These are phyloP conservation scores for Aspergillus sclerotialis DNA, from an alignment of 2,329 filamentous ascomycete species.

Conservation along the genomic window DNA sequence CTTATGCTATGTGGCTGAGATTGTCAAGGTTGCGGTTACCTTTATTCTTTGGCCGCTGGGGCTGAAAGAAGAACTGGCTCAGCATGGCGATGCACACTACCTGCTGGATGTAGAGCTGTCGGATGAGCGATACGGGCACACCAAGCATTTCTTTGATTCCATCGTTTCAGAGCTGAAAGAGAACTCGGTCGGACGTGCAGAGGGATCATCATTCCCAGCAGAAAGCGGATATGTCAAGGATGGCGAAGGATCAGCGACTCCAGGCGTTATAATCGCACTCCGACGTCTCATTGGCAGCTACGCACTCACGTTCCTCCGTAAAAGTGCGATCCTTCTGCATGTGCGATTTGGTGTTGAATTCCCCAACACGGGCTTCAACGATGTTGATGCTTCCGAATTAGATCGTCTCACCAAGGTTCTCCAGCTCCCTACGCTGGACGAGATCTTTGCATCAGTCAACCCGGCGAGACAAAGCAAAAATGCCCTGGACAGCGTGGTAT, in stretches of 20 bases:
- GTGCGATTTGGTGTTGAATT: slow-evolving; percentile 86
- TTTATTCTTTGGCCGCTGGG: slow-evolving; percentile 39
- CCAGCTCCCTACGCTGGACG: slow-evolving; percentile 68
- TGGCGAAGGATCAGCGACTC: slow-evolving; percentile 27
- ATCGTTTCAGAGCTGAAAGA: slow-evolving; percentile 29
- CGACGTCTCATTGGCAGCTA: slow-evolving; percentile 61
- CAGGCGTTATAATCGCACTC: slow-evolving; percentile 25
- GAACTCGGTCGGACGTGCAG: slow-evolving; percentile 28
- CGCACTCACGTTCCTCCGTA: slow-evolving; percentile 82
- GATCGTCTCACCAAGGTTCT: slow-evolving; percentile 72
- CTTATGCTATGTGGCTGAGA: slow-evolving; percentile 83
- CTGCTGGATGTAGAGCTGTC: slow-evolving; percentile 20
- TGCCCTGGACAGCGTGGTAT: slow-evolving; percentile 45
- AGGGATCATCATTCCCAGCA: slow-evolving; percentile 28
- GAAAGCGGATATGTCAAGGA: slow-evolving; percentile 32
- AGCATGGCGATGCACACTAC: slow-evolving; percentile 21
- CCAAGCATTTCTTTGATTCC: slow-evolving; percentile 32
- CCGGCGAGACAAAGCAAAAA: slow-evolving; percentile 32
- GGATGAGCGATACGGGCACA: slow-evolving; percentile 20
- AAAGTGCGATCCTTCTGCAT: slow-evolving; percentile 74
- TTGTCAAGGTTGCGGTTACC: slow-evolving; percentile 69
- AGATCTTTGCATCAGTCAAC: slow-evolving; percentile 60
- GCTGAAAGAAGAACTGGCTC: slow-evolving; percentile 26
- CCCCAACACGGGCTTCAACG: slow-evolving; percentile 58
- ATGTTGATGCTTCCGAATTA: slow-evolving; percentile 66